Evolutionary conservation across 2,329 filamentous ascomycete species (phyloP).

Genomic region (Corniculantispora saksenae): DNA sequence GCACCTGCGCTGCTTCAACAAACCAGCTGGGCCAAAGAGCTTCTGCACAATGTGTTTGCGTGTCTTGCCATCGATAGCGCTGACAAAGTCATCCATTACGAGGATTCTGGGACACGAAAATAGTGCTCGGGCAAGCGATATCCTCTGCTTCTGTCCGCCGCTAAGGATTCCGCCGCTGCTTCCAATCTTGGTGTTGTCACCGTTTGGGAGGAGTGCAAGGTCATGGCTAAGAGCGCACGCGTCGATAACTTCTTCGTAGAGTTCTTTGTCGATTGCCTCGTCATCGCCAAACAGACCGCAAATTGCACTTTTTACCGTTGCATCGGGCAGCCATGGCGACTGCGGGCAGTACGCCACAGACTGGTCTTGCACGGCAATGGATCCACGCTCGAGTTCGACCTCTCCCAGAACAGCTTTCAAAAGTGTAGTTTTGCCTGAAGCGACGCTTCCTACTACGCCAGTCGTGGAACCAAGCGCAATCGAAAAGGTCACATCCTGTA

Average conservation of each 20-base stretch:
- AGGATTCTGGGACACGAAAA: conserved; percentile 29
- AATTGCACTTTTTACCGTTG: conserved; percentile 35
- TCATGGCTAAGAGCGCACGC: conserved; percentile 29
- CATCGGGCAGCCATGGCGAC: conserved; percentile 32
- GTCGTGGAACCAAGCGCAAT: conserved; percentile 16
- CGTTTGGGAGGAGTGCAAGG: conserved; percentile 30
- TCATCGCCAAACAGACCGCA: conserved; percentile 24
- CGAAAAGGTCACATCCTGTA: background rate
- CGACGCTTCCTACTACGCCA: conserved; percentile 36
- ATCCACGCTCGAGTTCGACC: conserved; percentile 18
- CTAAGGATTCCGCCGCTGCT: conserved; percentile 39
- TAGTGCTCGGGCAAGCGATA: conserved; percentile 33
- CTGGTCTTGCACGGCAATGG: background rate
- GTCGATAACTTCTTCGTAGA: conserved; percentile 33
- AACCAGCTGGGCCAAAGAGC: conserved; percentile 19
- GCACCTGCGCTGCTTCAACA: conserved; percentile 19
- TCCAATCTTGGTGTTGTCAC: conserved; percentile 37
- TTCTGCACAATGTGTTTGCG: conserved; percentile 4
- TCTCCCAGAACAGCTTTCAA: conserved; percentile 35
- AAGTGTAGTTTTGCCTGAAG: conserved; percentile 38
- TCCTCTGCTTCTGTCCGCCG: conserved; percentile 39
- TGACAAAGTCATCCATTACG: conserved; percentile 36
- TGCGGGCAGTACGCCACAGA: conserved; percentile 12
- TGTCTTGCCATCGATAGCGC: conserved; percentile 30
- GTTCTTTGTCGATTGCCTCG: conserved; percentile 25